phyloP scores from a whole-genome alignment of 2,329 filamentous ascomycete genomes.

The Furcasterigmium furcatum region DNA sequence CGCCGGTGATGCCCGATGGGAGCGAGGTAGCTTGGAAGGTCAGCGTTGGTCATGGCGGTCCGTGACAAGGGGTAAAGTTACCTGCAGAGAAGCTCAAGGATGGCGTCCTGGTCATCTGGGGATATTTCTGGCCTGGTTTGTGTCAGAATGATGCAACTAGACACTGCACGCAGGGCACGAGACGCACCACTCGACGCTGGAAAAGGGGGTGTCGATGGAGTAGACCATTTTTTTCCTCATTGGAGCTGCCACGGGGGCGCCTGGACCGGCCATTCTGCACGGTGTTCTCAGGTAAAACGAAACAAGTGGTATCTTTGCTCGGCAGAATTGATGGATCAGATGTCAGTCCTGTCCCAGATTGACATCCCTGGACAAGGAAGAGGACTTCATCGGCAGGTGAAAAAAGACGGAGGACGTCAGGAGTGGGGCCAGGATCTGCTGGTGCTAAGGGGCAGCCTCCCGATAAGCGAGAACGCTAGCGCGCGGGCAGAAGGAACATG shows the following conservation, averaged over 20 bases:
- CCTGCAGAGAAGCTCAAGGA: conserved; percentile 66
- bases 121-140: conserved; percentile 57
- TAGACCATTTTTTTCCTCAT: conserved; percentile 53
- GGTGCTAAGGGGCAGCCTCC: too few species aligned
- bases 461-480: too few species aligned
- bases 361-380: neutral
- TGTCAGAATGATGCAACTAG: neutral
- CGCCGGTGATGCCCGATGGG: conserved; percentile 62
- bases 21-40: conserved; percentile 49
- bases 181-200: conserved; percentile 55
- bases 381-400: neutral
- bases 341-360: too few species aligned
- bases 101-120: conserved; percentile 56
- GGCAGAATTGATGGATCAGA: too few species aligned
- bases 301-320: too few species aligned
- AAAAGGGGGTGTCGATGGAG: conserved; percentile 65
- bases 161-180: neutral
- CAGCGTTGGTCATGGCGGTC: too few species aligned
- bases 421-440: too few species aligned
- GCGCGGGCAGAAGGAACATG: neutral
- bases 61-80: too few species aligned
- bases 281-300: too few species aligned
- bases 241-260: neutral
- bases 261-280: neutral
- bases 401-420: too few species aligned